These are phyloP conservation scores for Rugonectria rugulosa DNA, from an alignment of 2,329 filamentous ascomycete species.

Conservation along the genomic window DNA sequence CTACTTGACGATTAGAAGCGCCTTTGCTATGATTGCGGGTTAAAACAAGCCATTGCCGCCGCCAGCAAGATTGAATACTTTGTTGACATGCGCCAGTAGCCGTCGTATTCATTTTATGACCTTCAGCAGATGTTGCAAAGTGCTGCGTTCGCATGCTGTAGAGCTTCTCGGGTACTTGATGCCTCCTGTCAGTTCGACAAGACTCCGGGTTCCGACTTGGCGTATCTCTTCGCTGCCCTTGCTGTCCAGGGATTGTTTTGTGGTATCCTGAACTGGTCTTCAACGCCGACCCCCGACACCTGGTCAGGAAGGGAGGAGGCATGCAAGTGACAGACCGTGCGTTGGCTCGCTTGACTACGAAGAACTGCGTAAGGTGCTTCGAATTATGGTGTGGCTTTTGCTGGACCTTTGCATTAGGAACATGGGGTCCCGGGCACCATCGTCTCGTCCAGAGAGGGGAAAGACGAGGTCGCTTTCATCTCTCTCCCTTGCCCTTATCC, in stretches of 20 bases:
- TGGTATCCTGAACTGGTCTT: conserved; percentile 32
- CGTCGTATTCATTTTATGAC: conserved; percentile 5
- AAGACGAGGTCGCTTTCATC: too few relatives aligned
- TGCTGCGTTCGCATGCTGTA: too few relatives aligned
- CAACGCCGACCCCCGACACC: conserved; percentile 28
- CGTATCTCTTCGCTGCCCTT: too few relatives aligned
- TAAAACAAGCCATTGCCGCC: conserved; percentile 7
- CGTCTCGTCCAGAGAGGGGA: too few relatives aligned
- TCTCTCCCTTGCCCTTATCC: background rate
- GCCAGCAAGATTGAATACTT: conserved; percentile 5
- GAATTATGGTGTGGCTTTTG: conserved; percentile 37
- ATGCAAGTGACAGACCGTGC: conserved; percentile 32
- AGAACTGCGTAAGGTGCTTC: conserved; percentile 20
- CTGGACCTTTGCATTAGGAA: background rate
- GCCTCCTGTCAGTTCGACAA: background rate
- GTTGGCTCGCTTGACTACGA: conserved; percentile 27
- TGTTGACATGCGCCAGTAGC: conserved; percentile 12
- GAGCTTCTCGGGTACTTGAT: too few relatives aligned
- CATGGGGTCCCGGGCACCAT: conserved; percentile 12
- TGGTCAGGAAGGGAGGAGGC: conserved; percentile 19
- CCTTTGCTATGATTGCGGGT: conserved; percentile 11
- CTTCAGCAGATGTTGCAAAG: conserved; percentile 9
- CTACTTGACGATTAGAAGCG: conserved; percentile 28
- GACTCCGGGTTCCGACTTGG: background rate
- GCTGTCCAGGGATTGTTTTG: conserved; percentile 30